These are phyloP conservation scores for Pulveroboletus ridleyi DNA, from an alignment of 1,284 basidiomycete genomes.

Conservation along the genomic window DNA sequence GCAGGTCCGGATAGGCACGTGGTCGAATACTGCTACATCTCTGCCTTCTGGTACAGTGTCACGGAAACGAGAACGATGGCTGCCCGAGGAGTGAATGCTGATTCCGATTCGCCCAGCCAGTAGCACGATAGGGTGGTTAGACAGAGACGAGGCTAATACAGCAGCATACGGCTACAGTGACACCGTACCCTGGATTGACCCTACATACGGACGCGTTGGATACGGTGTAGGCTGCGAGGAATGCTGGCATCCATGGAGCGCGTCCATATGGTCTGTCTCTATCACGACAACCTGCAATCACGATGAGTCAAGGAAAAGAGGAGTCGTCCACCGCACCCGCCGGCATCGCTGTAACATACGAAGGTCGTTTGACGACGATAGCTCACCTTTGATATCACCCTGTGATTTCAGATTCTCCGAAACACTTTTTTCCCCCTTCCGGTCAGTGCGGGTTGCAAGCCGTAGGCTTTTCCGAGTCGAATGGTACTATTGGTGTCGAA, in stretches of 20 bases:
- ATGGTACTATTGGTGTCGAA: too few relatives aligned
- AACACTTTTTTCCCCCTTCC: too few relatives aligned
- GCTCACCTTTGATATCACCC: too few relatives aligned
- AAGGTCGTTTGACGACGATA: too few relatives aligned
- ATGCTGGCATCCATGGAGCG: conserved; percentile 4
- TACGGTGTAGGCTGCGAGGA: neutral
- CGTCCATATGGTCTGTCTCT: conserved; percentile 1
- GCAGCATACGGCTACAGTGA: neutral
- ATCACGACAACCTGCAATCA: neutral
- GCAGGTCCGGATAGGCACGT: conserved; percentile 18
- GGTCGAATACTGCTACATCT: conserved; percentile 15
- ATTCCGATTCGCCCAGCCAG: conserved; percentile 28
- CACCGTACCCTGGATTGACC: neutral
- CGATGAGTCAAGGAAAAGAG: neutral
- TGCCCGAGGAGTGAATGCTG: conserved; percentile 4
- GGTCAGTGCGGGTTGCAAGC: too few relatives aligned
- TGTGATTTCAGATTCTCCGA: too few relatives aligned
- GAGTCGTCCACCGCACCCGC: neutral
- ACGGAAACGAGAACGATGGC: conserved; percentile 6
- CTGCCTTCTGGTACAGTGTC: conserved; percentile 15
- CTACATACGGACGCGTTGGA: neutral
- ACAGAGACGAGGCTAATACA: neutral
- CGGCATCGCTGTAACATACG: too few relatives aligned
- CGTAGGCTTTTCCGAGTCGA: too few relatives aligned
- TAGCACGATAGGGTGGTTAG: conserved; percentile 6